Percentiles rank a stretch among this genome's conserved stretches.
Evolutionary conservation across 768 basidiomycete species (phyloP).

Genomic region (Pleurotus salmoneostramineus): DNA sequence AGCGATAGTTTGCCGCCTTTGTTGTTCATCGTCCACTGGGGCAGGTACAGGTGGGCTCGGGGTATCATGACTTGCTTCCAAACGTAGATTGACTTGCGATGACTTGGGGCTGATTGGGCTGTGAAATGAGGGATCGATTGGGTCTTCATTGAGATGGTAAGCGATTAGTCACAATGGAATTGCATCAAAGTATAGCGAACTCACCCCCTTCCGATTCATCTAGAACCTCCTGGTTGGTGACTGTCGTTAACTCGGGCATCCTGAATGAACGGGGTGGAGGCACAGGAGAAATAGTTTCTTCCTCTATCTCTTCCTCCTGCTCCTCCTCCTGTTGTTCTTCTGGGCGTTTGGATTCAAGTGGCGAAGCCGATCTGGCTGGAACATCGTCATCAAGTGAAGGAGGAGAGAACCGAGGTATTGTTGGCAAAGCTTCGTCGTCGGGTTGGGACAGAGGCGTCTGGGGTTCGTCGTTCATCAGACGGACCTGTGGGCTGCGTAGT

Average conservation of each 20-base stretch:
- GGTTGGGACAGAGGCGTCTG: constrained; percentile 5
- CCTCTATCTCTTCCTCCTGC: constrained; percentile 7
- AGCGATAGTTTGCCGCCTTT: constrained; percentile 69
- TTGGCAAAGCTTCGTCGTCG: constrained; percentile 29
- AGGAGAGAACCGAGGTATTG: constrained; percentile 17
- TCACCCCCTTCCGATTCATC: constrained; percentile 64
- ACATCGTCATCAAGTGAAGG: not conserved
- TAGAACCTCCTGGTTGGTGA: constrained; percentile 37
- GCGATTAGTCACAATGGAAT: no score
- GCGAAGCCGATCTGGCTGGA: not conserved
- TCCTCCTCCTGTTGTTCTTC: no score
- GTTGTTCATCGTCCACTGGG: constrained; percentile 41
- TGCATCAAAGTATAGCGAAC: not conserved
- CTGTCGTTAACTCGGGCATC: constrained; percentile 9
- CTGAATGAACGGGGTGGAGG: constrained; percentile 5
- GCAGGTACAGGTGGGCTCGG: constrained; percentile 12
- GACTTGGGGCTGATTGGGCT: constrained; percentile 38
- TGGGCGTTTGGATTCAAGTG: not conserved
- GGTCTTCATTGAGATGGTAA: constrained; percentile 37
- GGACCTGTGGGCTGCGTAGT: constrained; percentile 3
- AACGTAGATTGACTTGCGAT: constrained; percentile 23
- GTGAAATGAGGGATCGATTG: constrained; percentile 64
- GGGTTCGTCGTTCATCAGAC: not conserved
- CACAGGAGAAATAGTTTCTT: constrained; percentile 11
- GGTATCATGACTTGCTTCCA: constrained; percentile 4